These are phyloP conservation scores for Xerocomellus amylosporus DNA, from an alignment of 768 basidiomycete genomes.

Conservation along the genomic window DNA sequence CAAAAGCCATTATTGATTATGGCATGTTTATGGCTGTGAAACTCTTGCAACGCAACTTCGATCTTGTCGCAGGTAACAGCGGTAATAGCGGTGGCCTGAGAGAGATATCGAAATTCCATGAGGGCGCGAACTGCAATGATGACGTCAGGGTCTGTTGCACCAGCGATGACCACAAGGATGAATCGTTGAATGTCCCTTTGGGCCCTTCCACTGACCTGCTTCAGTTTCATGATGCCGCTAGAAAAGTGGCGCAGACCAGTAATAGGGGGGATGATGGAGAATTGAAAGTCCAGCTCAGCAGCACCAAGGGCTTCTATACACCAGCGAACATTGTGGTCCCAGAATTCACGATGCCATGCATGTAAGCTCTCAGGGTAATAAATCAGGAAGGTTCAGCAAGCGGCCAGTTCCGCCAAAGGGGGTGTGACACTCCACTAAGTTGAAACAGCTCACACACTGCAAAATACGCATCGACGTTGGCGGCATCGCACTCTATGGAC, in stretches of 20 bases:
- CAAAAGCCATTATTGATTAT: conserved; percentile 32
- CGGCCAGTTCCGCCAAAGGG: background rate
- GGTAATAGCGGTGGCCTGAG: conserved; percentile 24
- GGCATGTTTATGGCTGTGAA: conserved; percentile 36
- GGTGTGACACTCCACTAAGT: background rate
- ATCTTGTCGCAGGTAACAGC: conserved; percentile 21
- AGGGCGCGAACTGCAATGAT: conserved; percentile 35
- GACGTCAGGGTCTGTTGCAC: conserved; percentile 28
- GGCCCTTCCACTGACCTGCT: conserved; percentile 41
- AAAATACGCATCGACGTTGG: background rate
- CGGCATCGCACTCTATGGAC: background rate
- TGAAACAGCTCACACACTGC: background rate
- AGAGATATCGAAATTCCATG: conserved; percentile 37
- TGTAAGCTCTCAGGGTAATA: background rate
- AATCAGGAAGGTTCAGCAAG: background rate
- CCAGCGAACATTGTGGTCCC: background rate
- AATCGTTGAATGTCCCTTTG: conserved; percentile 38
- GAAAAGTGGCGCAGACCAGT: conserved; percentile 37
- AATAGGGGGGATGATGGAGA: background rate
- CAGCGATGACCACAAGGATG: conserved; percentile 36
- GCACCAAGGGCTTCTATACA: background rate
- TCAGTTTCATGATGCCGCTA: conserved; percentile 38
- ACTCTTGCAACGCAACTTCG: conserved; percentile 21
- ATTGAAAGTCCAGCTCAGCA: background rate
- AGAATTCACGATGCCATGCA: background rate